Base-by-base conservation (phyloP, 1,284 basidiomycete species). In the Vanrija sp. region DNA sequence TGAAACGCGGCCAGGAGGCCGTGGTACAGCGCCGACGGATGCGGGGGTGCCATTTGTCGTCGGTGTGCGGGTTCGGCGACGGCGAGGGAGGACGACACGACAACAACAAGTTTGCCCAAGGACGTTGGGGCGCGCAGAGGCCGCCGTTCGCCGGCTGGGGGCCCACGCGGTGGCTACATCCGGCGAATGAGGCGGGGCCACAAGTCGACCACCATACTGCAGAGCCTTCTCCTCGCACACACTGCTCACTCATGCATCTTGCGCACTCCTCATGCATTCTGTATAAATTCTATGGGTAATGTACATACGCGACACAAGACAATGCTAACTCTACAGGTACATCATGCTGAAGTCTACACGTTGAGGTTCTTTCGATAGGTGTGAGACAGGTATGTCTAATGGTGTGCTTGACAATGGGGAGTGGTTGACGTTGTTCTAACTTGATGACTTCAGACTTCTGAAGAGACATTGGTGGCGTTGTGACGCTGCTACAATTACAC, bases 1-100 rank as follows among this genome's bases (percentile, higher is more conserved):
- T 78, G 77, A 62, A 75, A 79, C 23, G 66, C 54, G 14, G 66
- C 49, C 19, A 78, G 54, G 12, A 64, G 38, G 1, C 65, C 59
- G 51, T 64, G 68, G 60, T 73, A 73, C 10, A 23, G 25, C 21
- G 28, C 28, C 28, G 28, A 28, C 7, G 28, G 28, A 3, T 28
- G 28, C 28, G 10, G 28, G 6, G 10, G 28, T 28, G 28, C 28
- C 28, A 10, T 10, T 10, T 10, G 28, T 28, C 28, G 28, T 10
- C 28, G 1, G 6, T 3, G 28, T 28, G 28, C 7, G 6, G 7
- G 28, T 7, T 28, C 10, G 28, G 6, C 28, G 28, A 6, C 6
- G 7, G 28, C 6, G 28, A 28, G 7, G 28, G 21, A 23, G 21
- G 21, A 23, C 21, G 21, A 23, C 21, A 23, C 21, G 21, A 23